Conservation (phyloP, 2,329 filamentous ascomycete genomes). For the Teratosphaeriaceae sp. region DNA sequence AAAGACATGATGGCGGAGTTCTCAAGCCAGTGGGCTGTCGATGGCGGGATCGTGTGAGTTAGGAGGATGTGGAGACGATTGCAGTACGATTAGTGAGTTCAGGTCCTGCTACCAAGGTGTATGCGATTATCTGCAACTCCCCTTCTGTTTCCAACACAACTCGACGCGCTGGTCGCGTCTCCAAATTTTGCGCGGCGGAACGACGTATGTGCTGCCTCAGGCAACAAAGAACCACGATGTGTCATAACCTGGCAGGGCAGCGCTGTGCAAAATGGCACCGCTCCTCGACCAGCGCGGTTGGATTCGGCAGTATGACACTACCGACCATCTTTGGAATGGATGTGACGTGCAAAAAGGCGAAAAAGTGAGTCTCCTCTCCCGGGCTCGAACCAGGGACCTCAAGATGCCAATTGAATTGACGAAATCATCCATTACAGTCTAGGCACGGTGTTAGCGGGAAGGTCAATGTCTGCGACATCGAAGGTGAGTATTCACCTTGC, state of each 20-base stretch:
- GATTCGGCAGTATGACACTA: not conserved
- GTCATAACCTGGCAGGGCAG: no score
- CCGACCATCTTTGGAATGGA: not conserved
- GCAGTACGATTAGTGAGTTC: not conserved
- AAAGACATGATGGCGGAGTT: conserved; percentile 65
- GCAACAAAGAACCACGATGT: no score
- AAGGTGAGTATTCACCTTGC: not conserved
- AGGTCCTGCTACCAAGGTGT: no score
- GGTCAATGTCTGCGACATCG: not conserved
- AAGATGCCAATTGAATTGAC: conserved; percentile 6
- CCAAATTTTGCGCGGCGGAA: no score
- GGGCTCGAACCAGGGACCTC: conserved; percentile 12
- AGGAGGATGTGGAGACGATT: not conserved
- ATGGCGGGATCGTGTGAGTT: not conserved
- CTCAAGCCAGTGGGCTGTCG: not conserved
- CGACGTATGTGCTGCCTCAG: no score
- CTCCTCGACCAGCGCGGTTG: no score
- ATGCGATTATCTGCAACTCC: no score
- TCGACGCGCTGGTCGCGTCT: no score
- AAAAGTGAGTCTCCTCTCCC: conserved; percentile 8
- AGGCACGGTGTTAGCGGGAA: not conserved
- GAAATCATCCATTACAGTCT: conserved; percentile 7
- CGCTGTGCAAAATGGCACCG: no score
- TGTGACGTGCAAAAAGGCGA: not conserved
- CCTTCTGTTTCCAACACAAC: no score